Base-by-base conservation (phyloP, 225 moss, liverwort and hornwort genomes). In the Thuidium tamariscinum region DNA sequence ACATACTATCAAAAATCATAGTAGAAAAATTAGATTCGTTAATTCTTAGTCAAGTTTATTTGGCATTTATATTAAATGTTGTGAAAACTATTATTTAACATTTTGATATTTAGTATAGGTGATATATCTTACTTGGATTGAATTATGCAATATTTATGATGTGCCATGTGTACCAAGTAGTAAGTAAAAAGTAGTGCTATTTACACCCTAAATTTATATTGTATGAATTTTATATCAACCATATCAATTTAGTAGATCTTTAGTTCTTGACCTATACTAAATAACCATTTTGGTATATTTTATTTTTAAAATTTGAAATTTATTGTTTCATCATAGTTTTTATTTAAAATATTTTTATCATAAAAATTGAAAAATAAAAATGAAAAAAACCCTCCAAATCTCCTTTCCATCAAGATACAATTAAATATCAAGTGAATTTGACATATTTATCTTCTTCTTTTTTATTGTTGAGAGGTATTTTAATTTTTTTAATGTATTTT, bases 401-500 rank as follows among this genome's bases (percentile, higher is more conserved):
- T 16, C 5, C 6, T 46, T 44, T 71, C 8, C 27, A 30, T 72
- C 17, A 17, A 46, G 3, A 71, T 16, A 44, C 10, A 72, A 17
- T 2, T 46, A 29, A 17, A 0, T 6, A 17, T 29, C 2, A 11
- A 46, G 3, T 3, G 29, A 44, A 29, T 26, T 42, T 42, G 71
- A 44, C 5, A 44, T 18, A 46, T 16, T 5, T 27, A 16, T 0
- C 5, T 2, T 46, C 5, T 17, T 3, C 6, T 2, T 46, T 29
- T 44, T 3, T 0, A 44, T 10, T 0, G 1, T 0, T 6, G 1
- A 42, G 5, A 16, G 3, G 10, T 17, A 30, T 46, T 9, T n/a
- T n/a, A n/a, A n/a, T n/a, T n/a, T n/a, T n/a, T n/a, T n/a, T n/a
- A n/a, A n/a, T n/a, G 44, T 44, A 44, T 44, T 44, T 44, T 9